These are phyloP conservation scores for Pseudogymnoascus sp. DNA, from an alignment of 2,329 filamentous ascomycete species.

Conservation along the genomic window DNA sequence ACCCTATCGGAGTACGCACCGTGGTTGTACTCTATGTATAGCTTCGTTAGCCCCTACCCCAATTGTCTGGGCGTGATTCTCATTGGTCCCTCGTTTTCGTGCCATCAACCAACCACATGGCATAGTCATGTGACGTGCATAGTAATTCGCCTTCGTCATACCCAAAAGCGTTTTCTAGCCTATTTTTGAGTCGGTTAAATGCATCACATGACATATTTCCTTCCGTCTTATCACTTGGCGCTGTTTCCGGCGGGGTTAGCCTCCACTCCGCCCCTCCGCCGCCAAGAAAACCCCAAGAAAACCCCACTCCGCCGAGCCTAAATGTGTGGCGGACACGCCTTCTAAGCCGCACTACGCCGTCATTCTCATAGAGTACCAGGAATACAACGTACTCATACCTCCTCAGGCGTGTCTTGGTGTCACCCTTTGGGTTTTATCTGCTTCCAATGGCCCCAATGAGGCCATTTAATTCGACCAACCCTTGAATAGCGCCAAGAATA, in stretches of 20 bases:
- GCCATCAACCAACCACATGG: neutral
- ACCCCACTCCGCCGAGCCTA: neutral
- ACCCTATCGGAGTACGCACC: neutral
- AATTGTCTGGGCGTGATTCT: neutral
- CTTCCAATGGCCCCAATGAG: neutral
- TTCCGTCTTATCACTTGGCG: slow-evolving; percentile 2
- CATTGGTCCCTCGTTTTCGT: neutral
- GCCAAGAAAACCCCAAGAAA: neutral
- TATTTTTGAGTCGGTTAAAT: neutral
- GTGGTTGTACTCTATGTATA: neutral
- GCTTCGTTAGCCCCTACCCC: neutral
- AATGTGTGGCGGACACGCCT: neutral
- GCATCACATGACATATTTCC: neutral
- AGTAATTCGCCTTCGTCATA: neutral
- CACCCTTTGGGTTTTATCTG: neutral
- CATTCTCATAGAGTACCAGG: neutral
- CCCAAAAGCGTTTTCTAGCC: neutral
- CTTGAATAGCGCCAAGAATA: slow-evolving; percentile 1
- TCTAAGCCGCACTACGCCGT: neutral
- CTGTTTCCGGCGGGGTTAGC: neutral
- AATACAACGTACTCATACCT: neutral
- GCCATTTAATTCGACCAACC: neutral
- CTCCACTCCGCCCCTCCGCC: neutral
- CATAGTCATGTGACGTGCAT: neutral
- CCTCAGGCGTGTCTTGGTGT: neutral